Percentiles rank a stretch among this genome's conserved stretches.
These are phyloP conservation scores for Penicillium glabrum DNA, from an alignment of 2,329 filamentous ascomycete genomes.

Conservation along the genomic window DNA sequence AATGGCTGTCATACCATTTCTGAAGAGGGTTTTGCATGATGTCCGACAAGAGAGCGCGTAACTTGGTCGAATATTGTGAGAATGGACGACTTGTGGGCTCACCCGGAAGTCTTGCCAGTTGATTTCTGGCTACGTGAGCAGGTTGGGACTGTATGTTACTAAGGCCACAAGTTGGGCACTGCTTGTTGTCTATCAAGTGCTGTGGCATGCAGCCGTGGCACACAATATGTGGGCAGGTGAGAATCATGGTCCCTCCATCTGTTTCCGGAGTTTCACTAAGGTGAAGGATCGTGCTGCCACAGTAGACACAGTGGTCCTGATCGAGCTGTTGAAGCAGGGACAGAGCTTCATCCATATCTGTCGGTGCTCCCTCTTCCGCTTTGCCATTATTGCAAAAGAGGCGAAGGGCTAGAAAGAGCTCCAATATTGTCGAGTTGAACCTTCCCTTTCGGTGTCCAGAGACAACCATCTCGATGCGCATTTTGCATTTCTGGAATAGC, in stretches of 20 bases:
- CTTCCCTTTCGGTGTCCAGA: not conserved
- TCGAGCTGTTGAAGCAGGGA: conserved; percentile 8
- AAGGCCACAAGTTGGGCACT: not conserved
- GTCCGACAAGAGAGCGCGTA: not conserved
- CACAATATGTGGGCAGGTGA: not conserved
- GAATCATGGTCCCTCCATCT: not conserved
- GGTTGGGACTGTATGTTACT: not conserved
- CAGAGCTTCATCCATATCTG: conserved; percentile 21
- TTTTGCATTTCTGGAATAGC: not conserved
- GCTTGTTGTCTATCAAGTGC: not conserved
- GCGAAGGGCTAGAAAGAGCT: not conserved
- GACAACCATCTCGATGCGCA: conserved; percentile 2
- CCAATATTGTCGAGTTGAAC: not conserved
- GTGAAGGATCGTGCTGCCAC: not conserved
- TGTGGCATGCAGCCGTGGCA: not conserved
- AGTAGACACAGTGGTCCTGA: conserved; percentile 23
- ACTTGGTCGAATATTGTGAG: not conserved
- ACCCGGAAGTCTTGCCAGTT: not conserved
- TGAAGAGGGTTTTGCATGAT: not conserved
- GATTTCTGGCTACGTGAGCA: not conserved
- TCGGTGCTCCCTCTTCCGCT: conserved; percentile 24
- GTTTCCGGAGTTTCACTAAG: not conserved
- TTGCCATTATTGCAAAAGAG: conserved; percentile 5
- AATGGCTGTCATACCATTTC: not conserved
- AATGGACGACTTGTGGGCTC: not conserved